phyloP scores from a whole-genome alignment of 306 rosid species.

The Cyclanthera cordifolia region DNA sequence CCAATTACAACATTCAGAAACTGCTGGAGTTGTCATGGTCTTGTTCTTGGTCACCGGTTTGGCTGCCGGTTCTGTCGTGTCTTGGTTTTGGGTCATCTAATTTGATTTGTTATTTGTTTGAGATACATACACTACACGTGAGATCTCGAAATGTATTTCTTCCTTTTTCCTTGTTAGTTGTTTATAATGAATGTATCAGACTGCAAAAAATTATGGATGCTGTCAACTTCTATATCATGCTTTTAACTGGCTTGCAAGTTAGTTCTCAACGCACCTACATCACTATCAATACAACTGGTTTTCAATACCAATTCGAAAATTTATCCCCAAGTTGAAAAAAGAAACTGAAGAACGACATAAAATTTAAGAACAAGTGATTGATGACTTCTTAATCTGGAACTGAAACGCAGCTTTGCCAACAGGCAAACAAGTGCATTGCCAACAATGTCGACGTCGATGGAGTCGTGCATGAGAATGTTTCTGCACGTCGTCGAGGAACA shows the following conservation, averaged over 20 bases:
- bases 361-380: neutral
- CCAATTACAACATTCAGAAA: conserved; percentile 66
- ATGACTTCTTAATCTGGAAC: neutral
- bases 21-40: conserved; percentile 64
- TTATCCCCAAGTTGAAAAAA: neutral
- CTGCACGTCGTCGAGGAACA: neutral
- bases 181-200: too few relatives aligned
- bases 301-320: neutral
- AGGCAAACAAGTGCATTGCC: neutral
- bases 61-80: conserved; percentile 58
- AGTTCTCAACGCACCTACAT: neutral
- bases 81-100: conserved; percentile 89
- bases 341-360: neutral
- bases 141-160: too few relatives aligned
- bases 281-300: neutral
- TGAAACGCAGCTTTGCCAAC: neutral
- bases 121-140: neutral
- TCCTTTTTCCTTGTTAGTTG: too few relatives aligned
- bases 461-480: neutral
- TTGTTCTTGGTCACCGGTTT: conserved; percentile 61
- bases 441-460: neutral
- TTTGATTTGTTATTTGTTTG: neutral
- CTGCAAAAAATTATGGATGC: neutral
- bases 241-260: neutral
- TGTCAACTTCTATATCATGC: neutral